Evolutionary conservation across 192 early-diverging fungal genomes (phyloP).

Genomic region (Backusella tuberculispora): DNA sequence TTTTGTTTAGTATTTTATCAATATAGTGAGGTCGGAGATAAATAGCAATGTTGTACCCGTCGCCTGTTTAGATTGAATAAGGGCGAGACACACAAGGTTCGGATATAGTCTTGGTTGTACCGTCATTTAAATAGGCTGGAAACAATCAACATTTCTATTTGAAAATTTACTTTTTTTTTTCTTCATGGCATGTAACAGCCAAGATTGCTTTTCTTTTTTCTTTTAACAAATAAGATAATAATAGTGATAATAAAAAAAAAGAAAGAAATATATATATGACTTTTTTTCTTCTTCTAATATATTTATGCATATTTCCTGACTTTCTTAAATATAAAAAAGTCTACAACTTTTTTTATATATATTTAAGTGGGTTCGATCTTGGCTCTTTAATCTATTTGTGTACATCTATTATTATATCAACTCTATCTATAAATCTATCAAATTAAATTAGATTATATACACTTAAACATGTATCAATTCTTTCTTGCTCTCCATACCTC

Average conservation of each 20-base stretch:
- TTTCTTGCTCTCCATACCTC: neutral
- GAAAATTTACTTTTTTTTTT: too few species aligned
- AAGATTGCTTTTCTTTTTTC: neutral
- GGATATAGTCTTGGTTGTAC: slow-evolving; percentile 46
- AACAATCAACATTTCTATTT: slow-evolving; percentile 17
- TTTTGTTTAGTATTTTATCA: slow-evolving; percentile 31
- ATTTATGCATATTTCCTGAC: neutral
- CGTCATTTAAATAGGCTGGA: slow-evolving; percentile 49
- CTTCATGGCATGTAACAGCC: too few species aligned
- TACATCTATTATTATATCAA: slow-evolving; percentile 8
- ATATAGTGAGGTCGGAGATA: slow-evolving; percentile 41
- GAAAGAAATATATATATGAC: neutral
- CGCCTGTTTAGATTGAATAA: slow-evolving; percentile 45
- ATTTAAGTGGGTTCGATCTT: neutral
- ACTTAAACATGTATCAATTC: too few species aligned
- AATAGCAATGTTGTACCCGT: slow-evolving; percentile 55
- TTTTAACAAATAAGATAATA: neutral
- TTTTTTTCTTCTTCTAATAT: neutral
- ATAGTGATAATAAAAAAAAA: neutral
- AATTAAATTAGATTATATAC: neutral
- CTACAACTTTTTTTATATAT: neutral
- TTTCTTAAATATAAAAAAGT: neutral
- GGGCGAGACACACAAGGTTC: slow-evolving; percentile 47
- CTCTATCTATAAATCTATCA: neutral
- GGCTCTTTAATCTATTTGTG: neutral